Base-by-base conservation (phyloP, 129 eudicot genomes). In the Escallonia rubra region DNA sequence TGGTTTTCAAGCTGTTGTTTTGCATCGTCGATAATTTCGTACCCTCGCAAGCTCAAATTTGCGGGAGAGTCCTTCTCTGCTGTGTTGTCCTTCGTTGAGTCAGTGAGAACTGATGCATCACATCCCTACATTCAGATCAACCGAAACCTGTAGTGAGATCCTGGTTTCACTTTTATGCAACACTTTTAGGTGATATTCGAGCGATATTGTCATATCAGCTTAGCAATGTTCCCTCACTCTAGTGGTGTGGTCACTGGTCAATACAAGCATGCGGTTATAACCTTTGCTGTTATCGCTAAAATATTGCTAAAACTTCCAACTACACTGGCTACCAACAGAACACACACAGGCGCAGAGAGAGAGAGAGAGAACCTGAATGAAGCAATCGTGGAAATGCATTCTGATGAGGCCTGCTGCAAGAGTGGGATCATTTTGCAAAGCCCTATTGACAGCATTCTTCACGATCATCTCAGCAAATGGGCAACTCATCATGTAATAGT, bases 1-100 rank as follows among this genome's bases (percentile, higher is more conserved):
- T 67, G 88, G 46, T 52, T 63, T 66, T 93, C 96, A 3, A 93
- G 64, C 45, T 82, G 75, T 14, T 80, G 63, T 66, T 93, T 93
- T 6, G 81, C 87, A 9, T 82, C 81, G 48, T 93, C 99, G n/a
- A 93, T 93, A 7, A 93, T 59, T 67, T 93, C 89, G 56, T 86
- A 93, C 7, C 98, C 98, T 49, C 96, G 69, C 64, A 93, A 69
- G 85, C 98, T 93, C 72, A 93, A 48, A 70, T 93, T 93, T 6
- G 95, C 99, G 2, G 99, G 99, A 0, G 99, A 93, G 67, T 93
- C 99, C 65, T 93, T 93, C 62, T 93, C 99, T 6, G 99, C 99
- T 2, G 86, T 89, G 78, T 93, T 93, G 46, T 59, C 87, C 10
- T 76, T 70, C 11, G 99, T 93, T 4, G 99, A 93, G 74, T 93